phyloP scores from a whole-genome alignment of 139 green algal species.

The Ostreobium quekettii region DNA sequence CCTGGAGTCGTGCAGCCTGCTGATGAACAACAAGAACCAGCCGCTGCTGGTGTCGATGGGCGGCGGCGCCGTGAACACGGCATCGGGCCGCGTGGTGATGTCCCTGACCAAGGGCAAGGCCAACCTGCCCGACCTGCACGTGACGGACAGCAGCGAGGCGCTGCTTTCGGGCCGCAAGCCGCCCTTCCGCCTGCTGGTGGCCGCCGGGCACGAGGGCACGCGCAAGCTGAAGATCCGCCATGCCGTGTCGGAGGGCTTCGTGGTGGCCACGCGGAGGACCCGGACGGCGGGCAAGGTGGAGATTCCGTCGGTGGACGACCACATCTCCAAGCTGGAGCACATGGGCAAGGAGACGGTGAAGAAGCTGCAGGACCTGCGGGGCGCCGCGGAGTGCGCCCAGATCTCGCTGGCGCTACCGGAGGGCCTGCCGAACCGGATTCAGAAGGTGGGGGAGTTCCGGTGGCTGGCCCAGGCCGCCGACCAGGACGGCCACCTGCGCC shows the following conservation, averaged over 20 bases:
- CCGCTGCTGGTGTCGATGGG: conserved; percentile 18
- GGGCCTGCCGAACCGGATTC: background rate
- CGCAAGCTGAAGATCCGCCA: conserved; percentile 16
- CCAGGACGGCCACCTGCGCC: conserved; percentile 57
- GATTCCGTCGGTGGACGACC: conserved; percentile 78
- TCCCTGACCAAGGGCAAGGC: conserved; percentile 29
- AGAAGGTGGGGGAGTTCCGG: conserved; percentile 68
- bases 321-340: conserved; percentile 80
- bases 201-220: conserved; percentile 27
- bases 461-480: conserved; percentile 68
- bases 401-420: conserved; percentile 6
- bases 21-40: conserved; percentile 66
- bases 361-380: conserved; percentile 71
- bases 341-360: conserved; percentile 88
- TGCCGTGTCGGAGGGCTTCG: conserved; percentile 26
- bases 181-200: conserved; percentile 73
- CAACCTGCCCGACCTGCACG: conserved; percentile 57
- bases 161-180: conserved; percentile 80
- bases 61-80: conserved; percentile 28
- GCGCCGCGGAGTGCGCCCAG: conserved; percentile 36
- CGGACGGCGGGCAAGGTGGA: conserved; percentile 47
- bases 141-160: conserved; percentile 75
- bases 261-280: conserved; percentile 30
- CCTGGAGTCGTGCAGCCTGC: conserved; percentile 57
- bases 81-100: conserved; percentile 25